phyloP scores from a whole-genome alignment of 176 grass and related monocot species.

The Bromus sterilis region DNA sequence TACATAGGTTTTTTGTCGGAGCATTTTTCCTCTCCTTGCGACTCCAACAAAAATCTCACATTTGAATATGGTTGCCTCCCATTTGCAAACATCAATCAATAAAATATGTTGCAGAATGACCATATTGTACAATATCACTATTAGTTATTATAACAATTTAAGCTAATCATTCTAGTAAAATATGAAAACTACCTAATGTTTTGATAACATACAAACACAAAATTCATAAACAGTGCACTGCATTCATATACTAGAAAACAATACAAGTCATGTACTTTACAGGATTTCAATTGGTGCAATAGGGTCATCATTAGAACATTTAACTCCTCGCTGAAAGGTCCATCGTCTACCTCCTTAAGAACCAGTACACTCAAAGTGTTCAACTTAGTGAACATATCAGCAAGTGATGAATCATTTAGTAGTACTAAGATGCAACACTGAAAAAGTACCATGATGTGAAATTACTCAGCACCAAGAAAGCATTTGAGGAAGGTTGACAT shows the following conservation, averaged over 20 bases:
- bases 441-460: not conserved
- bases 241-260: not conserved
- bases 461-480: not conserved
- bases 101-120: not conserved
- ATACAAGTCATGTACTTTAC: not conserved
- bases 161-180: not conserved
- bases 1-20: no score
- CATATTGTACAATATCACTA: not conserved
- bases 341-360: not conserved
- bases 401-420: not conserved
- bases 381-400: not conserved
- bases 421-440: not conserved
- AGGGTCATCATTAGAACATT: not conserved
- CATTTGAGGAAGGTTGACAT: not conserved
- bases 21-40: no score
- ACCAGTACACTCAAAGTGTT: not conserved
- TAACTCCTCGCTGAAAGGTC: not conserved
- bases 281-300: not conserved
- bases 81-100: not conserved
- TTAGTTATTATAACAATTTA: not conserved
- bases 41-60: no score
- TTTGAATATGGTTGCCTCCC: no score
- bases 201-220: not conserved
- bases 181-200: not conserved
- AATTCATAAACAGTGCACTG: not conserved